Conservation (phyloP, 257 asterid genomes). For the Gentiana straminea region DNA sequence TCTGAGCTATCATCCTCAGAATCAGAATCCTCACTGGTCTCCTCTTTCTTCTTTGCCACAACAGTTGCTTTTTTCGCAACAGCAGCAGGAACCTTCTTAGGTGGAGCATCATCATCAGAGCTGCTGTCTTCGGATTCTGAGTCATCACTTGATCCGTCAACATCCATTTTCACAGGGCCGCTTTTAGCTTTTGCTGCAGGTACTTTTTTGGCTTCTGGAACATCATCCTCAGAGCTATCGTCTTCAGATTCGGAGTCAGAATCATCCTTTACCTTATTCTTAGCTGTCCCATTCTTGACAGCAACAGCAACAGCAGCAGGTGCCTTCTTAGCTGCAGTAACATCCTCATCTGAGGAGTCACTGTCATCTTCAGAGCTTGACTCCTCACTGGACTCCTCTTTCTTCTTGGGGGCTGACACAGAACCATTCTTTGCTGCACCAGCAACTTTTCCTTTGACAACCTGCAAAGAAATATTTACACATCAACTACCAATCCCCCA, state of each 20-base stretch:
- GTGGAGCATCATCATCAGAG: constrained; percentile 26
- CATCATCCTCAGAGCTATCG: constrained; percentile 24
- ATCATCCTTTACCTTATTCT: constrained; percentile 25
- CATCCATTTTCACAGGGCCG: constrained; percentile 16
- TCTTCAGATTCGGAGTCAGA: constrained; percentile 27
- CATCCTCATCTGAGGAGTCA: constrained; percentile 16
- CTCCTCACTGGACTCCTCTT: constrained; percentile 6
- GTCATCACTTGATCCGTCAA: constrained; percentile 2
- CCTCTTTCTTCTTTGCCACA: not conserved
- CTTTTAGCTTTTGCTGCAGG: constrained; percentile 12
- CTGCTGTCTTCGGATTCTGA: constrained; percentile 9
- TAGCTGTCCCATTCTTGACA: constrained; percentile 6
- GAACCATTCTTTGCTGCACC: constrained; percentile 13
- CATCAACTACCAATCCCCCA: not conserved
- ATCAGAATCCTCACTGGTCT: constrained; percentile 14
- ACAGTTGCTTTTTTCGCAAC: constrained; percentile 7
- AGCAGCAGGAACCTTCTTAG: constrained; percentile 10
- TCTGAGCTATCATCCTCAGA: constrained; percentile 28
- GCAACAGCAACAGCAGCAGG: constrained; percentile 6
- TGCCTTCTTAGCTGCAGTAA: constrained; percentile 9
- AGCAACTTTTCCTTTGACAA: constrained; percentile 5
- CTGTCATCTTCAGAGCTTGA: constrained; percentile 4
- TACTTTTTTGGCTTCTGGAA: constrained; percentile 19
- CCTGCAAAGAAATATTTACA: constrained; percentile 3
- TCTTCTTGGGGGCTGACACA: constrained; percentile 6